A percentile compares a stretch with the other conserved stretches of the same genome.
Evolutionary conservation across 2,329 filamentous ascomycete species (phyloP).

Genomic region (Biscogniauxia mediterranea): DNA sequence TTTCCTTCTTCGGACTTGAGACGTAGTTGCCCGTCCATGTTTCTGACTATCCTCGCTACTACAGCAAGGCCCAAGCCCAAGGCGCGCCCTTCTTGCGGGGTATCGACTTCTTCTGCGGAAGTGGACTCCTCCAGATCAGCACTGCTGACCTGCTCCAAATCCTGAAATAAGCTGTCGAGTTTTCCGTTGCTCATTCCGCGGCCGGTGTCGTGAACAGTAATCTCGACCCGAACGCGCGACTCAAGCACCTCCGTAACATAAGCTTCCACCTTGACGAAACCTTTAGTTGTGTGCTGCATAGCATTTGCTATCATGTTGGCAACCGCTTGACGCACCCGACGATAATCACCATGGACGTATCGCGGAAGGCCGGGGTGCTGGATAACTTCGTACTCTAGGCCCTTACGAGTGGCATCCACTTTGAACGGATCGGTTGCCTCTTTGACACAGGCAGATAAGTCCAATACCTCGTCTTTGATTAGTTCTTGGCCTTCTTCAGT

Average conservation of each 20-base stretch:
- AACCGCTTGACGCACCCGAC: slow-evolving; percentile 77
- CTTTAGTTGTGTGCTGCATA: slow-evolving; percentile 70
- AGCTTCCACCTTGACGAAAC: slow-evolving; percentile 68
- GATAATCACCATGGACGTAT: slow-evolving; percentile 74
- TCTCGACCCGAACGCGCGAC: slow-evolving; percentile 64
- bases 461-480: slow-evolving; percentile 77
- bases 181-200: slow-evolving; percentile 59
- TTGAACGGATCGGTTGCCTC: slow-evolving; percentile 76
- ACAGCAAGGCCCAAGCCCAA: slow-evolving; percentile 83
- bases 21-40: slow-evolving; percentile 84
- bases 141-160: slow-evolving; percentile 57
- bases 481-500: slow-evolving; percentile 78
- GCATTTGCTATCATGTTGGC: slow-evolving; percentile 84
- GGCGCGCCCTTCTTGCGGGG: slow-evolving; percentile 40
- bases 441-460: slow-evolving; percentile 67
- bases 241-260: slow-evolving; percentile 57
- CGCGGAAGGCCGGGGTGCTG: slow-evolving; percentile 67
- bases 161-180: slow-evolving; percentile 56
- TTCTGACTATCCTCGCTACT: slow-evolving; percentile 82
- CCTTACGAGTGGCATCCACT: slow-evolving; percentile 73
- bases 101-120: slow-evolving; percentile 28
- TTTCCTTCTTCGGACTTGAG: slow-evolving; percentile 80
- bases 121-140: slow-evolving; percentile 39
- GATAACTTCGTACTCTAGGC: slow-evolving; percentile 66
- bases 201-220: slow-evolving; percentile 75